These are phyloP conservation scores for Microbotryum saponariae DNA, from an alignment of 1,284 basidiomycete species.

Conservation along the genomic window DNA sequence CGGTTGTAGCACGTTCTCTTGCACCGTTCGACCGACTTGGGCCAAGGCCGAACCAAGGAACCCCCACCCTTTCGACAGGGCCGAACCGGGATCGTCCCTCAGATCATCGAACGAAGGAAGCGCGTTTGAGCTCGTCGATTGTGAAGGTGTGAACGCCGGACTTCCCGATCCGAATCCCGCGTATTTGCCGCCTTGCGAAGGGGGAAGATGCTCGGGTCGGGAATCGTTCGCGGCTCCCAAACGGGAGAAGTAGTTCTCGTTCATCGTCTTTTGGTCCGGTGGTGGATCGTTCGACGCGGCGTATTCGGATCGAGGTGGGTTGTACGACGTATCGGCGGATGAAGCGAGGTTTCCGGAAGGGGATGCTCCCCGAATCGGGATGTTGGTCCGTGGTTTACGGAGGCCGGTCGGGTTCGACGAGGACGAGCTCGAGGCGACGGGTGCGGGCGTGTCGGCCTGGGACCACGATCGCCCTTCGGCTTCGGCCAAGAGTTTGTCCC, in stretches of 20 bases:
- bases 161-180: slow-evolving; percentile 73
- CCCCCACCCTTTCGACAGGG: slow-evolving; percentile 76
- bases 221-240: slow-evolving; percentile 64
- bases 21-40: slow-evolving; percentile 63
- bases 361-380: neutral
- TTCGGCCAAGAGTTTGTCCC: slow-evolving; percentile 72
- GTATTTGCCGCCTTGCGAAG: slow-evolving; percentile 76
- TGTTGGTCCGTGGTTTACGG: slow-evolving; percentile 9
- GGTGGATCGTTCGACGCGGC: slow-evolving; percentile 65
- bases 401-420: slow-evolving; percentile 48
- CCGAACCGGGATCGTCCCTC: slow-evolving; percentile 66
- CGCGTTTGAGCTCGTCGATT: slow-evolving; percentile 52
- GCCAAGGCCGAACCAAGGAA: slow-evolving; percentile 65
- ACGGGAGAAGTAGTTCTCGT: slow-evolving; percentile 65
- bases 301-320: slow-evolving; percentile 41
- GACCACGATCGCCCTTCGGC: slow-evolving; percentile 64
- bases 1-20: slow-evolving; percentile 68
- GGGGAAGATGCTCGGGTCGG: slow-evolving; percentile 62
- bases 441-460: slow-evolving; percentile 55
- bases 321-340: slow-evolving; percentile 5
- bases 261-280: slow-evolving; percentile 56
- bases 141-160: neutral
- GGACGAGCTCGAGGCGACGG: slow-evolving; percentile 36
- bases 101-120: slow-evolving; percentile 64
- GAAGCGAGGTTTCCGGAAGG: neutral